Percentiles rank a stretch among this genome's conserved stretches.
These are phyloP conservation scores for Trametes meyenii DNA, from an alignment of 768 basidiomycete genomes.

Conservation along the genomic window DNA sequence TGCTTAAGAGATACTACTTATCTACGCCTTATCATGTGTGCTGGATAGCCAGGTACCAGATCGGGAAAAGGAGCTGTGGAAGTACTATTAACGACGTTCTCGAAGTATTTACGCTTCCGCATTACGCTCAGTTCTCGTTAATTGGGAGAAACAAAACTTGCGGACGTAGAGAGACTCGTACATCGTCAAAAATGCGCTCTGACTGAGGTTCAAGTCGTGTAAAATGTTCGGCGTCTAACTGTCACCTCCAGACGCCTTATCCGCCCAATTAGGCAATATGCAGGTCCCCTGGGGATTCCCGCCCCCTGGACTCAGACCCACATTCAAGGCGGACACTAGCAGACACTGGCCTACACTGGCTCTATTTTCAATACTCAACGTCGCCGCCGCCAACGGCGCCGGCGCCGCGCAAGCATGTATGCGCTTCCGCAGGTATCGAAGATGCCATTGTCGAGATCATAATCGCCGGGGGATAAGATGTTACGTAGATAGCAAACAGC, in stretches of 20 bases:
- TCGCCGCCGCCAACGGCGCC: neutral
- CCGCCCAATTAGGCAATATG: conserved; percentile 5
- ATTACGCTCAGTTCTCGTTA: too few relatives aligned
- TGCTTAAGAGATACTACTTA: too few relatives aligned
- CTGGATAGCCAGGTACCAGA: too few relatives aligned
- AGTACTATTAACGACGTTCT: too few relatives aligned
- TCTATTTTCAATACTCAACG: neutral
- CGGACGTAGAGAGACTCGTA: too few relatives aligned
- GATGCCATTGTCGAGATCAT: neutral
- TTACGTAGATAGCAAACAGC: neutral
- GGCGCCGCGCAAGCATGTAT: neutral
- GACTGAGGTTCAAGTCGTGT: neutral
- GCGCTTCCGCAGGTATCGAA: neutral
- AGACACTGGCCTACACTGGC: too few relatives aligned
- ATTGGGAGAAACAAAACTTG: too few relatives aligned
- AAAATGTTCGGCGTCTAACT: neutral
- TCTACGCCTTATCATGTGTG: too few relatives aligned
- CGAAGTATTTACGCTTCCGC: too few relatives aligned
- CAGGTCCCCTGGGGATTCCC: conserved; percentile 4
- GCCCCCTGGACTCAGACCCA: neutral
- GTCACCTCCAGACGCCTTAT: neutral
- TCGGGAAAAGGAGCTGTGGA: too few relatives aligned
- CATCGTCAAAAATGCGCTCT: too few relatives aligned
- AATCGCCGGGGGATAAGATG: neutral
- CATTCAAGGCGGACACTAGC: too few relatives aligned